Base-by-base conservation (phyloP, 169 alveolate genomes). In the Eimeria necatrix region DNA sequence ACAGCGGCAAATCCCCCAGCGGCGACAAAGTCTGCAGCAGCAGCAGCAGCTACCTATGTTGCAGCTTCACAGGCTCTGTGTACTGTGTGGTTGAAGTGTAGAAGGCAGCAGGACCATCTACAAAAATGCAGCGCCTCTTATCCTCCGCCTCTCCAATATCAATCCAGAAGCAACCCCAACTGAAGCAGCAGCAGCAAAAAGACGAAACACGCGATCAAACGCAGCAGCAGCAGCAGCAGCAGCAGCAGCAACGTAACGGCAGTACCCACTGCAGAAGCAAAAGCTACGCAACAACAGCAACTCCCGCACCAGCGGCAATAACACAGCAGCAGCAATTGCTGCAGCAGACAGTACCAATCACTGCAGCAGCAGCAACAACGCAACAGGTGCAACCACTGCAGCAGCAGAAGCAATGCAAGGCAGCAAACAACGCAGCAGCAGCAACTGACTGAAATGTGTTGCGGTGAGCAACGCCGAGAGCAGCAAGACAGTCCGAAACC, bases 141-240 rank as follows among this genome's bases (percentile, higher is more conserved):
- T 97, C 98, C 71, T 93, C 96, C 5, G 91, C 94, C 93, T 97
- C 98, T 4, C 98, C 98, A 8, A 97, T 97, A 74, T 97, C 98
- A 18, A 97, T 96, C 97, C 96, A 97, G 87, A 95, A 97, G 90
- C 98, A 97, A 8, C 98, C 98, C 98, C 98, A 97, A 24, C 96
- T 95, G 64, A 46, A 41, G 12, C 46, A 4, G 64, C 9, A 24
- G 71, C 16, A 16, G 80, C 80, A 68, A 68, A 6, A 14, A 68
- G 32, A n/a, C 80, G 46, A 32, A 32, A 32, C 41, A 32, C 41
- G 41, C 41, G 41, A 32, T 24, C 61, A 32, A 6, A 61, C 8
- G 64, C 60, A 84, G 85, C 85, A 74, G 85, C 85, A 74, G 85
- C 60, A 71, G 83, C 83, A 71, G 18, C 49, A 71, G 81, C 46